Evolutionary conservation across 1,284 basidiomycete species (phyloP).

Genomic region (Acaromyces ingoldii): DNA sequence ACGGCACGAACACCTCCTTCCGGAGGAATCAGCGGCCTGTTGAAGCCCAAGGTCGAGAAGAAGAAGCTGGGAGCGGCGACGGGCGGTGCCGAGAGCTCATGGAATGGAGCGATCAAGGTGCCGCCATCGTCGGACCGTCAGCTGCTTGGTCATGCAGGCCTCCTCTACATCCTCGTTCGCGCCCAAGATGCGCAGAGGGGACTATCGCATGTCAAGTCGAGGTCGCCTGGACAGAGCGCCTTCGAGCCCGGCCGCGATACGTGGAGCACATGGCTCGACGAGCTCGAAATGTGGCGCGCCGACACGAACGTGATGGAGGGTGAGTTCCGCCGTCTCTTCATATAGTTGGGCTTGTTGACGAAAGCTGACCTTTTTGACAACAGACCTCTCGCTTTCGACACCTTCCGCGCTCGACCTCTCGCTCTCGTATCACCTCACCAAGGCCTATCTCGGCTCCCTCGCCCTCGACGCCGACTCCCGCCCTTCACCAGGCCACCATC

Average conservation of each 20-base stretch:
- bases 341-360: not conserved
- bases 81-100: slow-evolving; percentile 17
- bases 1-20: no score
- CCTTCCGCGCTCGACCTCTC: slow-evolving; percentile 14
- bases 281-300: slow-evolving; percentile 9
- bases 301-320: slow-evolving; percentile 7
- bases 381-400: slow-evolving; percentile 13
- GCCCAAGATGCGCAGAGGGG: slow-evolving; percentile 25
- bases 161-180: slow-evolving; percentile 33
- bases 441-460: slow-evolving; percentile 15
- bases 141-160: slow-evolving; percentile 33
- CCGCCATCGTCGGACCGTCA: slow-evolving; percentile 25
- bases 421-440: slow-evolving; percentile 9
- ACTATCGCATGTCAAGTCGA: no score
- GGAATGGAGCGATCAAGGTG: not conserved
- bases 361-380: not conserved
- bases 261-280: slow-evolving; percentile 10
- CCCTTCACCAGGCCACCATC: no score
- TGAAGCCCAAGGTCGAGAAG: no score
- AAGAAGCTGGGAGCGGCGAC: no score
- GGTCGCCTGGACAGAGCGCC: no score
- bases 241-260: no score
- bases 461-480: slow-evolving; percentile 4
- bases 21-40: not conserved
- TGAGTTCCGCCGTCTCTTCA: slow-evolving; percentile 3